phyloP scores from a whole-genome alignment of 2,329 filamentous ascomycete genomes.

The Xylariaceae sp. region DNA sequence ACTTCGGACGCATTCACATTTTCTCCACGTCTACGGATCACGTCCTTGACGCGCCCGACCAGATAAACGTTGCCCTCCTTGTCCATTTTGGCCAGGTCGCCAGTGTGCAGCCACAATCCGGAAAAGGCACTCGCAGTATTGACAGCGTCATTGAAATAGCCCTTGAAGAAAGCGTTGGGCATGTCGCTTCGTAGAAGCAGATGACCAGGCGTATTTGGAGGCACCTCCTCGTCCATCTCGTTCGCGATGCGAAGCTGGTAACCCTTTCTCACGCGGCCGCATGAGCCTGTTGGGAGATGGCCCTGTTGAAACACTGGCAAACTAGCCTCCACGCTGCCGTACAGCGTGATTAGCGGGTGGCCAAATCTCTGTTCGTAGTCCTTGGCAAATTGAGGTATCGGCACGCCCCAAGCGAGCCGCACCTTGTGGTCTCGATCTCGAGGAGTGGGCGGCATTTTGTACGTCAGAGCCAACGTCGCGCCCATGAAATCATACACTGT shows the following conservation, averaged over 20 bases:
- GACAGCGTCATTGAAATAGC: neutral
- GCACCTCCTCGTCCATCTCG: neutral
- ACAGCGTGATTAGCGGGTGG: neutral
- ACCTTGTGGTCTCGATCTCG: constrained; percentile 1
- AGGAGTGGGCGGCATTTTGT: neutral
- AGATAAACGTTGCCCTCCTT: constrained; percentile 1
- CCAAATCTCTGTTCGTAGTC: constrained; percentile 2
- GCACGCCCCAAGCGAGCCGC: constrained; percentile 1
- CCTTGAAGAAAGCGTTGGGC: neutral
- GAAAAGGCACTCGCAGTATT: neutral
- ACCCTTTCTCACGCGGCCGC: neutral
- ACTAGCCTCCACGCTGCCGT: constrained; percentile 2
- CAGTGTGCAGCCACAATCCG: constrained; percentile 1
- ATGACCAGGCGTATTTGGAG: neutral
- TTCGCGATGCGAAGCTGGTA: constrained; percentile 1
- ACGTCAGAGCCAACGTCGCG: constrained; percentile 1
- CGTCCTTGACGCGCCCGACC: neutral
- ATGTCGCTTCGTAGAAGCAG: constrained; percentile 1
- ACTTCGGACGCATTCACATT: constrained; percentile 4
- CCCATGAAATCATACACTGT: constrained; percentile 5
- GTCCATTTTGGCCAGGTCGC: neutral
- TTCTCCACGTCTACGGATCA: constrained; percentile 2
- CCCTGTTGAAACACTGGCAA: neutral
- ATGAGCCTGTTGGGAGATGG: neutral
- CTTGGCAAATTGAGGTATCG: neutral